Base-by-base conservation (phyloP, 2,329 filamentous ascomycete species). In the Amphichorda felina region DNA sequence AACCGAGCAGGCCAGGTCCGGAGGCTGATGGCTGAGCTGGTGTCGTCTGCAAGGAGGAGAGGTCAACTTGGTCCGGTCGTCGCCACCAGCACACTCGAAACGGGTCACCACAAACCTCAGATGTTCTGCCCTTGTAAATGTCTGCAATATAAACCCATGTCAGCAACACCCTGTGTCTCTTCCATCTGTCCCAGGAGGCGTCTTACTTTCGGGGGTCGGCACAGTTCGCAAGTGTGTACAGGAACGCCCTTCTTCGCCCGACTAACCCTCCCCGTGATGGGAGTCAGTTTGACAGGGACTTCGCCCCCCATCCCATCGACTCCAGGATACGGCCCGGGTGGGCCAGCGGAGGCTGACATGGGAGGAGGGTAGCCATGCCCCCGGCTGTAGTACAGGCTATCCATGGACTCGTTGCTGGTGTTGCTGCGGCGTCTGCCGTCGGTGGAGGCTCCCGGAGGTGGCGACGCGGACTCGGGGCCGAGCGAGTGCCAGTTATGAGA, bases 91-190 rank as follows among this genome's bases (percentile, higher is more conserved):
- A 24, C 21, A 6, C 6, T 24, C 21, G 6, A 10, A 6, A 51
- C 5, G 27, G 11, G 15, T 22, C 9, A 8, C 8, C 5, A 29
- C 57, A 42, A 50, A 77, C 72, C 71, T 70, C 29, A 78, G 54
- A 53, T 78, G 74, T 47, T 78, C 73, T 21, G 73, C 74, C 47
- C 74, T 61, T 10, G 72, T 76, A 41, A 78, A 78, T 2, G 69
- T 76, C 73, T 77, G 39, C 10, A 6, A 29, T 4, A 27, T 13
- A 27, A 27, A 10, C 3, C 11, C 9, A 16, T 34, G 22, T 29
- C 17, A 31, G 17, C 27, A 21, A 13, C 14, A 19, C 5, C 14
- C n/a, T 28, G 7, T 34, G n/a, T 34, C 19, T 14, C 19, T 33
- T 18, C 19, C 30, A 8, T 13, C 30, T 5, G 14, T 8, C n/a